Conservation (phyloP, 257 asterid genomes). For the Salvia rosmarinus region DNA sequence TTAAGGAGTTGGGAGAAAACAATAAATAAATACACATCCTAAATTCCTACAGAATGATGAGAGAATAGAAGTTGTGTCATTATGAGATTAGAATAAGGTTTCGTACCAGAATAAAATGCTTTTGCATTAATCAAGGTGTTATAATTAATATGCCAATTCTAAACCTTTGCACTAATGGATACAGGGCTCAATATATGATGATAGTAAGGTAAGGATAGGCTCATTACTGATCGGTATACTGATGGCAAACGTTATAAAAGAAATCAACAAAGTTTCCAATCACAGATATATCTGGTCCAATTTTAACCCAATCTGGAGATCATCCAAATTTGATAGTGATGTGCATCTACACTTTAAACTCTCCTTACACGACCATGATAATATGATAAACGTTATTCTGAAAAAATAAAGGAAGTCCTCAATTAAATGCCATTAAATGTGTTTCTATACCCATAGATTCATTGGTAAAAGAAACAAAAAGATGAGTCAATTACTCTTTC, state of each 20-base stretch:
- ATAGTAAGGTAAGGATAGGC: background rate
- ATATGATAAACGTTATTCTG: conserved; percentile 4
- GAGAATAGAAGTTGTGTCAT: background rate
- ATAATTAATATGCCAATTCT: background rate
- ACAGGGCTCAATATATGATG: background rate
- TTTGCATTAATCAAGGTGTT: background rate
- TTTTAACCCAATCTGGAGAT: background rate
- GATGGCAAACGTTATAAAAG: background rate
- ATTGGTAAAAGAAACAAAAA: background rate
- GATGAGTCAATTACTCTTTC: conserved; percentile 56
- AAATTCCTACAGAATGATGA: background rate
- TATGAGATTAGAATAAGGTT: background rate
- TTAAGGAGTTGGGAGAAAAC: background rate
- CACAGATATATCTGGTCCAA: background rate
- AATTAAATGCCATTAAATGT: background rate
- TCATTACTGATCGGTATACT: background rate
- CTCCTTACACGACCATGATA: background rate
- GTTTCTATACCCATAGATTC: background rate
- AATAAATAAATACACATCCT: background rate
- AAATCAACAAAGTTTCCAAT: background rate
- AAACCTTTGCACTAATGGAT: background rate
- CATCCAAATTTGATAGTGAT: background rate
- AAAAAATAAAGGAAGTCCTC: conserved; percentile 9
- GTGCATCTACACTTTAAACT: background rate
- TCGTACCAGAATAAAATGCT: background rate